A percentile compares a stretch with the other conserved stretches of the same genome.
phyloP scores from a whole-genome alignment of 169 alveolate genomes.

The Plasmodium berghei region DNA sequence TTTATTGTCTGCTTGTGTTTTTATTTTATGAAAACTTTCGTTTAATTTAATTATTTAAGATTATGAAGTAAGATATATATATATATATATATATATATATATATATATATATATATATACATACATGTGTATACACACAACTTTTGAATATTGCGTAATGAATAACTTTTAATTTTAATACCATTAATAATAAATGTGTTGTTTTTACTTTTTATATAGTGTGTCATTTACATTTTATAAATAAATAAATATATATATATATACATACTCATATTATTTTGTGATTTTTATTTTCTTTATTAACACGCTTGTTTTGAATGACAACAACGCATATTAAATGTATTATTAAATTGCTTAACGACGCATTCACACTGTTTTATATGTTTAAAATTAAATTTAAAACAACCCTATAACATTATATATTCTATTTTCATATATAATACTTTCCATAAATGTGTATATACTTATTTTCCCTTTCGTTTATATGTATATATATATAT shows the following conservation, averaged over 20 bases:
- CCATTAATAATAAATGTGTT: background rate
- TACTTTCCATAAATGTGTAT: too few relatives aligned
- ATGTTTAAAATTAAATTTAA: too few relatives aligned
- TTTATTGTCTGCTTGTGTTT: too few relatives aligned
- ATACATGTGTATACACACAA: background rate
- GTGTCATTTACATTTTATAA: background rate
- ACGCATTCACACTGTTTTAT: too few relatives aligned
- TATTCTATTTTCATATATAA: too few relatives aligned
- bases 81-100: slow-evolving; percentile 16
- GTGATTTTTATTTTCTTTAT: background rate
- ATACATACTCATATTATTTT: background rate
- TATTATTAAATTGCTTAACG: too few relatives aligned
- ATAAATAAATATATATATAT: background rate
- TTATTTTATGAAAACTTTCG: too few relatives aligned
- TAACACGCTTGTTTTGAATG: background rate
- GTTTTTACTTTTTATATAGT: background rate
- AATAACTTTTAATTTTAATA: background rate
- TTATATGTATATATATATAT: too few relatives aligned
- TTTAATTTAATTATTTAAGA: too few relatives aligned
- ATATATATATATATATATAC: slow-evolving; percentile 9
- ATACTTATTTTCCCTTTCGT: too few relatives aligned
- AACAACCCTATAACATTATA: too few relatives aligned
- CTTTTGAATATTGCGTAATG: background rate
- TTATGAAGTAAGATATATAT: background rate
- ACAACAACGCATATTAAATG: background rate